Percentiles rank a stretch among this genome's conserved stretches.
phyloP scores from a whole-genome alignment of 2,329 filamentous ascomycete genomes.

The Nannizzia gypsea region DNA sequence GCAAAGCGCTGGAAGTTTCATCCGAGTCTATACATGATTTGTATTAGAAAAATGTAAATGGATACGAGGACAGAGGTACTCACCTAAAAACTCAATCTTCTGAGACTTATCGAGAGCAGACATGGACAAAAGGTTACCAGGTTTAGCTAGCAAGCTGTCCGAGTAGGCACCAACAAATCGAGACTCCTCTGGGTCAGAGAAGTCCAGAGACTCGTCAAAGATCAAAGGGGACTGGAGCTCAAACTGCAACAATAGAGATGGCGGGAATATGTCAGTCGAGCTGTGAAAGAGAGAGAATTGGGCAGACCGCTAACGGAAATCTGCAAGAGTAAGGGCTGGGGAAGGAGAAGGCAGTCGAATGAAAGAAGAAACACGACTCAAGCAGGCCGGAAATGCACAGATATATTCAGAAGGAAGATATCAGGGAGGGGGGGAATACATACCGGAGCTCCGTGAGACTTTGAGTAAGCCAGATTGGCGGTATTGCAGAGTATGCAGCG shows the following conservation, averaged over 20 bases:
- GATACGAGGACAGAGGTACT: conserved; percentile 33
- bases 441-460: conserved; percentile 36
- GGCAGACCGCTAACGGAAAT: neutral
- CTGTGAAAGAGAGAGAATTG: neutral
- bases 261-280: neutral
- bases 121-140: conserved; percentile 60
- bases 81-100: conserved; percentile 69
- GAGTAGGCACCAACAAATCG: conserved; percentile 35
- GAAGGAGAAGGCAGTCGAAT: conserved; percentile 17
- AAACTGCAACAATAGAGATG: conserved; percentile 28
- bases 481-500: conserved; percentile 35
- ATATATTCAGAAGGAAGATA: neutral
- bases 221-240: conserved; percentile 38
- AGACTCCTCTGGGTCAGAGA: conserved; percentile 36
- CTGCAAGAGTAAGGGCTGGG: neutral
- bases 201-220: conserved; percentile 37
- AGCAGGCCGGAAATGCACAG: conserved; percentile 1
- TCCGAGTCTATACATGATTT: conserved; percentile 4
- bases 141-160: conserved; percentile 43
- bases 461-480: conserved; percentile 41
- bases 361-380: conserved; percentile 10
- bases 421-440: conserved; percentile 16
- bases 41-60: neutral
- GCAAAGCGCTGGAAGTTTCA: conserved; percentile 19
- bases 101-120: conserved; percentile 69